Percentiles rank a stretch among this genome's conserved stretches.
These are phyloP conservation scores for Ilex aquifolium DNA, from an alignment of 257 asterid genomes.

Conservation along the genomic window DNA sequence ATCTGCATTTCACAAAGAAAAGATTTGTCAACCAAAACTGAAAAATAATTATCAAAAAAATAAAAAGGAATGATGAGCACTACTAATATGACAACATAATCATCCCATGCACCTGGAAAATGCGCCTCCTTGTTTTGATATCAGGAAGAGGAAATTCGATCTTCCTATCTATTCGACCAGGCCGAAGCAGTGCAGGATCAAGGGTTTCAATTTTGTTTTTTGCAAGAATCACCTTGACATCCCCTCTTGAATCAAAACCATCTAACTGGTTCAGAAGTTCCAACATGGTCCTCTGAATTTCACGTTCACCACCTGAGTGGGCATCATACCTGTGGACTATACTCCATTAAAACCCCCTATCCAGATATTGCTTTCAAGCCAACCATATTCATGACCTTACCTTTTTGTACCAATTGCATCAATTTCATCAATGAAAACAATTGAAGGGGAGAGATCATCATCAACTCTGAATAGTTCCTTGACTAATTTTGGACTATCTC, in stretches of 20 bases:
- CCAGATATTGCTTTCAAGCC: constrained; percentile 1
- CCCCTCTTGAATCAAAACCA: constrained; percentile 95
- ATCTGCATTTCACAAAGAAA: constrained; percentile 41
- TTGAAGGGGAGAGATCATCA: constrained; percentile 89
- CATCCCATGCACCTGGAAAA: constrained; percentile 57
- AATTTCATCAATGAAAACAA: constrained; percentile 89
- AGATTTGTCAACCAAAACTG: not conserved
- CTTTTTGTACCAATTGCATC: constrained; percentile 92
- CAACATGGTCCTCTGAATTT: constrained; percentile 94
- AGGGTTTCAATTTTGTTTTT: constrained; percentile 83
- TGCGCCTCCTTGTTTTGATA: constrained; percentile 79
- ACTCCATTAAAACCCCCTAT: constrained; percentile 4
- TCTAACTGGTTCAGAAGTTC: constrained; percentile 84
- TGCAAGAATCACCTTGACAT: constrained; percentile 90
- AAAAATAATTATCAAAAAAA: no score
- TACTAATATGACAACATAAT: not conserved
- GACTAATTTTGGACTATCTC: constrained; percentile 94
- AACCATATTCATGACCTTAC: constrained; percentile 24
- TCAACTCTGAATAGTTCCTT: constrained; percentile 95
- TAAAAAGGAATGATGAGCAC: not conserved
- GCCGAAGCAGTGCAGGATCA: constrained; percentile 90
- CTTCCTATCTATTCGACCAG: constrained; percentile 88
- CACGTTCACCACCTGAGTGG: constrained; percentile 97
- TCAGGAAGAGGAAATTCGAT: constrained; percentile 91
- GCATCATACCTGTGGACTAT: constrained; percentile 63